A percentile compares a stretch with the other conserved stretches of the same genome.
phyloP scores from a whole-genome alignment of 345 rosid genomes.

The Barbarea vulgaris region DNA sequence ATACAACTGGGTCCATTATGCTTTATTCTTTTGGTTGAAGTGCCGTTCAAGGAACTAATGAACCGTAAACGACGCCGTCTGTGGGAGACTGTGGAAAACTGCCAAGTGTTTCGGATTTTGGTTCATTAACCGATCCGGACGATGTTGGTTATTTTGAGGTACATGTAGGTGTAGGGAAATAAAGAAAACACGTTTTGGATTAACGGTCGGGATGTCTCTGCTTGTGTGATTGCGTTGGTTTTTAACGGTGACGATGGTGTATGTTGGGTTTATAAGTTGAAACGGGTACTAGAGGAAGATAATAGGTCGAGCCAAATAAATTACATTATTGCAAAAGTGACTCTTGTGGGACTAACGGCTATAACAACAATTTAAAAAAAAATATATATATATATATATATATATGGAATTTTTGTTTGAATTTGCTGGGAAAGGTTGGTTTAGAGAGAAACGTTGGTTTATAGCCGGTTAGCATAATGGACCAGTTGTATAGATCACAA shows the following conservation, averaged over 20 bases:
- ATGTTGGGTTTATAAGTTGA: conserved; percentile 47
- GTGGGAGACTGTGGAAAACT: conserved; percentile 52
- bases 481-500: no score
- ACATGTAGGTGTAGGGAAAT: conserved; percentile 27
- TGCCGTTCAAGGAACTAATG: conserved; percentile 72
- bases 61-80: conserved; percentile 47
- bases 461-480: no score
- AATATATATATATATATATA: no score
- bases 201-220: conserved; percentile 48
- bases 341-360: no score
- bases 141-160: conserved; percentile 64
- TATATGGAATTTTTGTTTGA: no score
- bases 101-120: conserved; percentile 75
- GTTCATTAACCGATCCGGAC: conserved; percentile 81
- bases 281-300: conserved; percentile 50
- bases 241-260: conserved; percentile 41
- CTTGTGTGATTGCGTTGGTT: conserved; percentile 36
- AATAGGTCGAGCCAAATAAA: conserved; percentile 28
- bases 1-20: no score
- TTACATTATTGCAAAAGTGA: no score
- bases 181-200: conserved; percentile 30
- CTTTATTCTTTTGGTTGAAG: conserved; percentile 44
- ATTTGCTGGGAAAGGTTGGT: no score
- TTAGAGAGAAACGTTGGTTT: no score
- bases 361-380: no score